Base-by-base conservation (phyloP, 495 filamentous ascomycete species). In the Annulohypoxylon moriforme region DNA sequence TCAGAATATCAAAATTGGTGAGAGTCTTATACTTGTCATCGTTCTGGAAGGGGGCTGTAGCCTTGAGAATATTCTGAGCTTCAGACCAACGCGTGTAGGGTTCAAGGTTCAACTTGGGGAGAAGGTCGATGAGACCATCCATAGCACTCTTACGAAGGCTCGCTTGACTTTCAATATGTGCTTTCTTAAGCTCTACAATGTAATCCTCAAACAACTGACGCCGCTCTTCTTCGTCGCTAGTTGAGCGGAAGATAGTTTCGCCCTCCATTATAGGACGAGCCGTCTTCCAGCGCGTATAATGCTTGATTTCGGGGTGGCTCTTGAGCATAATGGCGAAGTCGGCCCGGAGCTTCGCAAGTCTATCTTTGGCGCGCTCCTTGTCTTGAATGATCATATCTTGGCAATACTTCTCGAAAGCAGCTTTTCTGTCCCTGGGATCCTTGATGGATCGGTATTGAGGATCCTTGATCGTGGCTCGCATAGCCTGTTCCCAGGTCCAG, bases 221-320 rank as follows among this genome's bases (percentile, higher is more conserved):
- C 63, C 96, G 90, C 81, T 98, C 96, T 69, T 86, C 87, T 71
- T 99, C 96, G 76, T 96, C 87, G 74, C 91, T 91, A 36, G 94
- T 93, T 33, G 94, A 93, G 66, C 93, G 90, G 83, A 98, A 99
- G 63, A 95, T 96, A 24, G 93, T 94, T 84, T 99, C 96, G 55
- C 91, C 92, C 80, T 98, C 93, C 75, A 99, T 96, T 56, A 97
- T 97, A 16, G 94, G 94, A 44, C 93, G 90, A 63, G 94, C 94
- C 31, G 92, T 98, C 86, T 93, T 98, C 96, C 96, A 99, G 61
- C 94, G 92, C 65, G 94, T 98, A 81, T 97, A 98, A 73, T 97
- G 90, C 81, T 95, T 96, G 78, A 99, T 98, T 83, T 98, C 96
- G 74, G 94, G 93, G 80, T 98, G 96, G 68, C 94, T 94, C 79